A percentile compares a stretch with the other conserved stretches of the same genome.
These are phyloP conservation scores for Verticillium isaacii DNA, from an alignment of 2,329 filamentous ascomycete species.

Conservation along the genomic window DNA sequence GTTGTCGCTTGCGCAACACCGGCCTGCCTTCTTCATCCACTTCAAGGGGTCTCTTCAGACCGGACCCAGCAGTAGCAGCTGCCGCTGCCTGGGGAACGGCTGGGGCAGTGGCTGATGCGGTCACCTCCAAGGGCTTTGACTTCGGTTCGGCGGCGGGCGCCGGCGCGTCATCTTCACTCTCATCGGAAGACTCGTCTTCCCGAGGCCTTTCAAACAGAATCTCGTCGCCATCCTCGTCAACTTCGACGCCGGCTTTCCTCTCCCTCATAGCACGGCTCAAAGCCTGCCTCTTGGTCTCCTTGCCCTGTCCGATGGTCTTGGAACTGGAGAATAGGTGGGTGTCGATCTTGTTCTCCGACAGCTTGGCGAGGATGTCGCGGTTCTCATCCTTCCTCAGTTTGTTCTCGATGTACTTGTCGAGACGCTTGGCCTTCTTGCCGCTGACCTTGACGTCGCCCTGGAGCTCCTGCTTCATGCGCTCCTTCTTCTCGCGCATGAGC, in stretches of 20 bases:
- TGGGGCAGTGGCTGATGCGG: not conserved
- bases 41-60: constrained; percentile 82
- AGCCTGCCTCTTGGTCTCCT: constrained; percentile 67
- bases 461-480: constrained; percentile 48
- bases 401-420: constrained; percentile 72
- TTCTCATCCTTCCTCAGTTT: constrained; percentile 96
- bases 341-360: constrained; percentile 75
- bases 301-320: constrained; percentile 67
- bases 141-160: constrained; percentile 3
- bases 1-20: constrained; percentile 77
- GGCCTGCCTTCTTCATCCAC: constrained; percentile 74
- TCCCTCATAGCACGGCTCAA: constrained; percentile 60
- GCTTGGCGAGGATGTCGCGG: constrained; percentile 73
- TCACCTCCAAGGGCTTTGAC: not conserved
- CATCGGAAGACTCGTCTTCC: constrained; percentile 24
- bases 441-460: constrained; percentile 51
- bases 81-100: not conserved
- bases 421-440: constrained; percentile 61
- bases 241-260: constrained; percentile 56
- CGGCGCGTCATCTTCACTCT: constrained; percentile 16
- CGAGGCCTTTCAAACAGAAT: constrained; percentile 43
- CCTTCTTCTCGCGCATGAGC: constrained; percentile 50
- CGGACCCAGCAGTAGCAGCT: constrained; percentile 54
- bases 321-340: constrained; percentile 77
- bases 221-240: constrained; percentile 46